phyloP scores from a whole-genome alignment of 371 early-diverging fungal genomes.

The Apophysomyces trapeziformis region DNA sequence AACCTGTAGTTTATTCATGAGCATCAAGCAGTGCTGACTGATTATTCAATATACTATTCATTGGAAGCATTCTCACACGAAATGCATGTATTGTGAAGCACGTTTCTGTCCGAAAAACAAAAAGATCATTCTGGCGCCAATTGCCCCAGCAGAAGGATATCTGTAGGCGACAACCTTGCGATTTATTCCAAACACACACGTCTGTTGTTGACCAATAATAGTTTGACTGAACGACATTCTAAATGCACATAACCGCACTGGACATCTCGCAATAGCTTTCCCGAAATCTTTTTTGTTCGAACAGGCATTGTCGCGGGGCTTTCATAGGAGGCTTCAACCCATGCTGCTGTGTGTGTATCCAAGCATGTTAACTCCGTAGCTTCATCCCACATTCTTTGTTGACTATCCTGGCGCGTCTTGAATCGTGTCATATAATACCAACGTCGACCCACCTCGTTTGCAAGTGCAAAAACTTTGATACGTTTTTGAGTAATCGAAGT shows the following conservation, averaged over 20 bases:
- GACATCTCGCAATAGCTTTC: neutral
- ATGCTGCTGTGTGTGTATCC: conserved; percentile 3
- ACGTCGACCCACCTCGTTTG: neutral
- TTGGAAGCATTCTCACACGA: too few species aligned
- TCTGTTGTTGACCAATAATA: neutral
- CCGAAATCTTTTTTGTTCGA: neutral
- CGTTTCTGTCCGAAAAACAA: too few species aligned
- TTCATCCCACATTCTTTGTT: conserved; percentile 5
- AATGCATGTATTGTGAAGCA: too few species aligned
- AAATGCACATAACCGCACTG: neutral
- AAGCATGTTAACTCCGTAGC: neutral
- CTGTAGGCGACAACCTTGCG: too few species aligned
- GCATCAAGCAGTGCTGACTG: too few species aligned
- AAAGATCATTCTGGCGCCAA: too few species aligned
- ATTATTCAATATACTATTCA: too few species aligned
- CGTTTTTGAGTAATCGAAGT: neutral
- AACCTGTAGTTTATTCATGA: too few species aligned
- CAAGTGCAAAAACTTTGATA: neutral
- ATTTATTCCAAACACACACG: conserved; percentile 6
- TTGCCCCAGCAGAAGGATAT: too few species aligned
- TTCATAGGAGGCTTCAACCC: conserved; percentile 5
- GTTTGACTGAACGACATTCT: neutral
- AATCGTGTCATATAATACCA: neutral
- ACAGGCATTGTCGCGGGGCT: too few species aligned
- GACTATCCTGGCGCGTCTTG: neutral